Conservation (phyloP, 1,284 basidiomycete genomes). For the Grifola frondosa region DNA sequence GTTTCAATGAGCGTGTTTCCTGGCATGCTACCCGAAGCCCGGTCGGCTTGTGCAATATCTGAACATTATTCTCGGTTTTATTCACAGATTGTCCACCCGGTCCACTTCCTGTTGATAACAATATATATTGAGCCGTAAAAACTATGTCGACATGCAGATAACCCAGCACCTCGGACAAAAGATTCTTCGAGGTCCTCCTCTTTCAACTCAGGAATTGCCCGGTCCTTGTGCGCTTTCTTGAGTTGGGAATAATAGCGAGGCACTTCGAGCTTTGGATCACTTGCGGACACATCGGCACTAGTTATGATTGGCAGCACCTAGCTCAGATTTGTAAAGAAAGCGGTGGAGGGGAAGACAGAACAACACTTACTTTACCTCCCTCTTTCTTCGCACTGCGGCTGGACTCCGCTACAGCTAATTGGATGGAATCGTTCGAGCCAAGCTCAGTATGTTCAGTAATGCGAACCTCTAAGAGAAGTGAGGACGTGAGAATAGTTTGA, state of each 20-base stretch:
- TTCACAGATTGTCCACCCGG: constrained; percentile 86
- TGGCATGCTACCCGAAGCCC: constrained; percentile 77
- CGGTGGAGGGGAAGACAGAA: background rate
- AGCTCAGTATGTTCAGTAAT: constrained; percentile 72
- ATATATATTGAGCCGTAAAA: constrained; percentile 16
- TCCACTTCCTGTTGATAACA: constrained; percentile 59
- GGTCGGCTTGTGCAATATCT: constrained; percentile 75
- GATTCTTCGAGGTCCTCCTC: constrained; percentile 75
- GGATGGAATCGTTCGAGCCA: constrained; percentile 71
- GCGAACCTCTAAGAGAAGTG: constrained; percentile 46
- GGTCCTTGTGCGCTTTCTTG: constrained; percentile 62
- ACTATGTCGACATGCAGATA: constrained; percentile 11
- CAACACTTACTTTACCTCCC: constrained; percentile 26
- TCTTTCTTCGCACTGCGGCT: constrained; percentile 45
- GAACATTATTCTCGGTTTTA: constrained; percentile 83
- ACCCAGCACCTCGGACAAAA: constrained; percentile 66
- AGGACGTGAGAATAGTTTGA: constrained; percentile 1
- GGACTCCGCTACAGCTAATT: constrained; percentile 47
- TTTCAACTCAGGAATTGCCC: constrained; percentile 60
- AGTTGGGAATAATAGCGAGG: constrained; percentile 63
- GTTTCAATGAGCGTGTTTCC: constrained; percentile 70
- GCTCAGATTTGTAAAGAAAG: constrained; percentile 20
- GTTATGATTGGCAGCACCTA: constrained; percentile 34
- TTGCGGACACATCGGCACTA: constrained; percentile 32
- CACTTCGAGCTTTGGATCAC: constrained; percentile 37